Percentiles rank a stretch among this genome's conserved stretches.
These are phyloP conservation scores for Chionographis japonica DNA, from an alignment of 106 monocot species.

Conservation along the genomic window DNA sequence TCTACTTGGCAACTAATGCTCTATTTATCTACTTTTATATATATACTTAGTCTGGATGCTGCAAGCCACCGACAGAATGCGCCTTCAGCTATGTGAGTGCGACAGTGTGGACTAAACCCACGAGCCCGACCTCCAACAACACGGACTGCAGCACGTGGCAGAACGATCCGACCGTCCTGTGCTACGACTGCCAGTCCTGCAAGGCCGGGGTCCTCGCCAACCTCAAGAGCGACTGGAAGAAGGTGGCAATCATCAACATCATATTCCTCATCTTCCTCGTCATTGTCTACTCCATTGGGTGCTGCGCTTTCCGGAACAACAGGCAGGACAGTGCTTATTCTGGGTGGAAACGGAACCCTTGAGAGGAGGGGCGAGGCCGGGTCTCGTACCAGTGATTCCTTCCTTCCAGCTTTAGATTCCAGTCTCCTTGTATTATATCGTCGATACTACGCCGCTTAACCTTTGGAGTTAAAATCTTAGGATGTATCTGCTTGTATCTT, in stretches of 20 bases:
- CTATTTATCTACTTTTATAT: too few relatives aligned
- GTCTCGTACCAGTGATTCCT: too few relatives aligned
- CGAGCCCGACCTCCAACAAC: slow-evolving; percentile 5
- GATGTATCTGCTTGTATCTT: too few relatives aligned
- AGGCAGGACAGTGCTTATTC: slow-evolving; percentile 33
- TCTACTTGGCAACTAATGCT: too few relatives aligned
- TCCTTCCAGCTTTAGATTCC: too few relatives aligned
- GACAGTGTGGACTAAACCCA: slow-evolving; percentile 34
- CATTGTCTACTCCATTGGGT: slow-evolving; percentile 52
- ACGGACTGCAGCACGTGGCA: slow-evolving; percentile 46
- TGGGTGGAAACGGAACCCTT: slow-evolving; percentile 25
- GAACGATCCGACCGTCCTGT: slow-evolving; percentile 35
- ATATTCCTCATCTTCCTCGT: slow-evolving; percentile 49
- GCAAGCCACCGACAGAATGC: slow-evolving; percentile 52
- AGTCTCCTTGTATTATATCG: too few relatives aligned
- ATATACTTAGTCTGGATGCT: slow-evolving; percentile 48
- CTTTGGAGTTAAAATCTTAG: too few relatives aligned
- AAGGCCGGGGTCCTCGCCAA: slow-evolving; percentile 58
- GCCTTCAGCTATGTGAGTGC: slow-evolving; percentile 37
- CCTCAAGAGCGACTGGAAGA: slow-evolving; percentile 67
- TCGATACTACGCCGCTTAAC: too few relatives aligned
- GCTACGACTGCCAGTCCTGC: slow-evolving; percentile 55
- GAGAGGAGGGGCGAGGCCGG: background rate
- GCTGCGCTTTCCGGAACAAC: slow-evolving; percentile 64
- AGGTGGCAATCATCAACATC: slow-evolving; percentile 52